Evolutionary conservation across 768 basidiomycete genomes (phyloP).

Genomic region (Rhodosporidiobolus sp.): DNA sequence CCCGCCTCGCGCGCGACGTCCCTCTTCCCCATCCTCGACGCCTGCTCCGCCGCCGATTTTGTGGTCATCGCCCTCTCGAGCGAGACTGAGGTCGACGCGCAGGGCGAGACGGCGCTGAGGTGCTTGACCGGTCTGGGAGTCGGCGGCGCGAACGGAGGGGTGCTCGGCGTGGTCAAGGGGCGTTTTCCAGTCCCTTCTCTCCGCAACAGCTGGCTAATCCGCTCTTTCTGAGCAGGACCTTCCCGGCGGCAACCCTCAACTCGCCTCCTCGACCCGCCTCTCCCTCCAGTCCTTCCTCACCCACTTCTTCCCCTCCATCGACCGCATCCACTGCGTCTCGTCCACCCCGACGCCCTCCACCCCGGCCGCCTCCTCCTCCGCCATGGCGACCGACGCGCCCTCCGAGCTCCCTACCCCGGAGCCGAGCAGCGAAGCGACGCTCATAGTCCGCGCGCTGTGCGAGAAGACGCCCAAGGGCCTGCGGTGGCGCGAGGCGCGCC

Average conservation of each 20-base stretch:
- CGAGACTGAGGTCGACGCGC: slow-evolving; percentile 71
- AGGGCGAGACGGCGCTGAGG: slow-evolving; percentile 83
- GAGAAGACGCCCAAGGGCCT: slow-evolving; percentile 79
- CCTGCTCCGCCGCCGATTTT: slow-evolving; percentile 84
- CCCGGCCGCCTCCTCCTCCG: slow-evolving; percentile 50
- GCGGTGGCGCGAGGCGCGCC: slow-evolving; percentile 75
- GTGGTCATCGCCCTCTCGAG: slow-evolving; percentile 80
- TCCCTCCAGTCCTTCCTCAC: slow-evolving; percentile 89
- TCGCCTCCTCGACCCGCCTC: slow-evolving; percentile 65
- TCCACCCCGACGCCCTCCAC: slow-evolving; percentile 48
- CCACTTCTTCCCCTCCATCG: slow-evolving; percentile 85
- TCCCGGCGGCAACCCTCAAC: slow-evolving; percentile 30
- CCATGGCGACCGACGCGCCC: slow-evolving; percentile 37
- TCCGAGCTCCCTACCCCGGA: slow-evolving; percentile 45
- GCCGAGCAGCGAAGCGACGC: slow-evolving; percentile 63
- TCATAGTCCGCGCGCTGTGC: slow-evolving; percentile 69
- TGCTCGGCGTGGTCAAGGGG: slow-evolving; percentile 48
- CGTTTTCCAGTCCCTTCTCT: neutral
- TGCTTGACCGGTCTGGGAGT: slow-evolving; percentile 87
- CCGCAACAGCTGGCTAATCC: too few species aligned
- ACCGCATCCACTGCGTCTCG: slow-evolving; percentile 67
- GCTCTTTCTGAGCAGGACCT: slow-evolving; percentile 22
- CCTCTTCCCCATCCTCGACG: slow-evolving; percentile 76
- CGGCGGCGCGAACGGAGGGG: slow-evolving; percentile 73
- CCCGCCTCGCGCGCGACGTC: slow-evolving; percentile 26